Conservation (phyloP, 163 green algal species). For the Botryococcus braunii region DNA sequence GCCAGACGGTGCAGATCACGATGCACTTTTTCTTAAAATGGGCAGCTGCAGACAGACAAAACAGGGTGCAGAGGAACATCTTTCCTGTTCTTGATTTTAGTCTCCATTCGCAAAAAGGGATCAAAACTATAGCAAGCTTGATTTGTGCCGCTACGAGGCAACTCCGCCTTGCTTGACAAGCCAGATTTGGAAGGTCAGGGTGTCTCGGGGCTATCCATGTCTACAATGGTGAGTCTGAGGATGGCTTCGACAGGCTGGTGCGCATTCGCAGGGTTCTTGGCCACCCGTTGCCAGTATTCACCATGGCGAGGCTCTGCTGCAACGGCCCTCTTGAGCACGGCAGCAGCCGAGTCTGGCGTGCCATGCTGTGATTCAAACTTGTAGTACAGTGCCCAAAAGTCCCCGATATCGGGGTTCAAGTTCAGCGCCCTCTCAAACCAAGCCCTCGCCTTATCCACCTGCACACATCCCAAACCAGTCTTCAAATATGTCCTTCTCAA, state of each 20-base stretch:
- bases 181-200: too few species aligned
- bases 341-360: slow-evolving; percentile 41
- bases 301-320: slow-evolving; percentile 78
- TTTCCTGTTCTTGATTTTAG: too few species aligned
- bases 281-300: slow-evolving; percentile 76
- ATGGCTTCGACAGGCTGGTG: slow-evolving; percentile 48
- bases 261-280: slow-evolving; percentile 68
- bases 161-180: too few species aligned
- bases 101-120: too few species aligned
- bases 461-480: too few species aligned
- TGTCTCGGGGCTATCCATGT: slow-evolving; percentile 59
- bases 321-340: slow-evolving; percentile 27
- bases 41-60: too few species aligned
- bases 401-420: slow-evolving; percentile 77
- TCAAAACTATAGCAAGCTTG: too few species aligned
- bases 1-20: too few species aligned
- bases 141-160: too few species aligned
- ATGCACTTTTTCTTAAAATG: too few species aligned
- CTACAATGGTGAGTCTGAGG: slow-evolving; percentile 55
- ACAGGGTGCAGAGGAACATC: too few species aligned
- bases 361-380: slow-evolving; percentile 77
- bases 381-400: slow-evolving; percentile 71
- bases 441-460: slow-evolving; percentile 62
- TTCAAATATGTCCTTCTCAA: too few species aligned
- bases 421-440: slow-evolving; percentile 82